Evolutionary conservation across 345 rosid genomes (phyloP).

Genomic region (Raphanus sativus): DNA sequence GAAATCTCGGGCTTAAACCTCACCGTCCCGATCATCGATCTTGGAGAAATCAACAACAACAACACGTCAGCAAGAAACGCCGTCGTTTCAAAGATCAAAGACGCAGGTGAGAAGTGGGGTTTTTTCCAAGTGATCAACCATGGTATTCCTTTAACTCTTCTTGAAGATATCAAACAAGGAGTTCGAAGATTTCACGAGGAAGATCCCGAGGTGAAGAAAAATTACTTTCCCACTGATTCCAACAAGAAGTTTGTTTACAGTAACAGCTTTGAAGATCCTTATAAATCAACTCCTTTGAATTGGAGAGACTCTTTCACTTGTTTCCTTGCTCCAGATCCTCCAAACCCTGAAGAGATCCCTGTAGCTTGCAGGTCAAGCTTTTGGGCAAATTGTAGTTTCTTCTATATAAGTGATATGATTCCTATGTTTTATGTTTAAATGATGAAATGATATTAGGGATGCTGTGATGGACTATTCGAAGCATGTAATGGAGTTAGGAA

Average conservation of each 20-base stretch:
- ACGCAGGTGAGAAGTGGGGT: slow-evolving; percentile 36
- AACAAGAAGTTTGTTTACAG: slow-evolving; percentile 18
- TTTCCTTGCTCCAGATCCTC: slow-evolving; percentile 41
- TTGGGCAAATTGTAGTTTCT: not conserved
- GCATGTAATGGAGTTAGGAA: not conserved
- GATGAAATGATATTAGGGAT: not conserved
- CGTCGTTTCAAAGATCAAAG: slow-evolving; percentile 31
- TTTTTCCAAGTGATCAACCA: slow-evolving; percentile 57
- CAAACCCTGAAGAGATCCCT: slow-evolving; percentile 43
- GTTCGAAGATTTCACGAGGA: slow-evolving; percentile 27
- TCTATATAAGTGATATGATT: not conserved
- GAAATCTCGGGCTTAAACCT: not conserved
- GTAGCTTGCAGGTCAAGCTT: slow-evolving; percentile 39
- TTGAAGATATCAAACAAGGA: slow-evolving; percentile 33
- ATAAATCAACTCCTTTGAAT: slow-evolving; percentile 23
- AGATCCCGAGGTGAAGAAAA: slow-evolving; percentile 17
- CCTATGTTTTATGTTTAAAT: not conserved
- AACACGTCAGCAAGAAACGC: not conserved
- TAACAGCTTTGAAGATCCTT: slow-evolving; percentile 37
- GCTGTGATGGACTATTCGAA: not conserved
- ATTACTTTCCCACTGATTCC: not conserved
- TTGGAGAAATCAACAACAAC: slow-evolving; percentile 20
- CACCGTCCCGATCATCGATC: slow-evolving; percentile 42
- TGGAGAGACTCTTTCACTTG: slow-evolving; percentile 45
- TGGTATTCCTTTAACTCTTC: slow-evolving; percentile 40